Percentiles rank a stretch among this genome's conserved stretches.
phyloP scores from a whole-genome alignment of 768 basidiomycete species.

The Hygrocybe punicea region DNA sequence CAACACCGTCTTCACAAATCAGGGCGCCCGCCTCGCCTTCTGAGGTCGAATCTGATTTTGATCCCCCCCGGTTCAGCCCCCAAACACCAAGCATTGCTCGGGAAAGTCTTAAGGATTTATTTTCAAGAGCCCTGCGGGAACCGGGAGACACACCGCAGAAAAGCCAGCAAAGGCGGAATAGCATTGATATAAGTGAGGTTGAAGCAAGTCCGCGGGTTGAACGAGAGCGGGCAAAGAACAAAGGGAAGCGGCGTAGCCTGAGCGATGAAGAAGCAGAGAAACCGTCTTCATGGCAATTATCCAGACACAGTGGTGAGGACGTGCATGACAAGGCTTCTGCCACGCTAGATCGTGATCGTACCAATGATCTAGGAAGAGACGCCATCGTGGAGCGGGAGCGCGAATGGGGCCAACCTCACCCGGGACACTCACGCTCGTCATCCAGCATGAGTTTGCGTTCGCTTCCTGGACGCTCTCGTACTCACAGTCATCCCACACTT shows the following conservation, averaged over 20 bases:
- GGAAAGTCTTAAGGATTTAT: conserved; percentile 60
- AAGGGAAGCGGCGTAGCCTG: conserved; percentile 54
- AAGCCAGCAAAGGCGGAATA: conserved; percentile 48
- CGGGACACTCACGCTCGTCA: conserved; percentile 37
- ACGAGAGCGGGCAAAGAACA: conserved; percentile 41
- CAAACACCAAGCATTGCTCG: conserved; percentile 48
- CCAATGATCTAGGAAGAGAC: conserved; percentile 43
- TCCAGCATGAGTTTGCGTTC: conserved; percentile 43
- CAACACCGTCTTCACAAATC: conserved; percentile 22
- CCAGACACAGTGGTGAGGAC: no score
- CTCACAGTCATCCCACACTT: conserved; percentile 38
- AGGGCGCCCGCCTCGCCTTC: conserved; percentile 37
- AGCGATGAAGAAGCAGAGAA: conserved; percentile 68
- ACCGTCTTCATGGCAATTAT: no score
- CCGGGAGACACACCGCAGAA: conserved; percentile 65
- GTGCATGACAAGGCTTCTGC: conserved; percentile 8
- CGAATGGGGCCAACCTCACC: conserved; percentile 52
- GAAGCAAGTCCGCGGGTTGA: conserved; percentile 51
- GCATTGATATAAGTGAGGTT: conserved; percentile 57
- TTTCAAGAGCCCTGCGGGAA: conserved; percentile 62
- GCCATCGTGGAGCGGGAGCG: conserved; percentile 48
- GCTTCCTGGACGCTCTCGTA: conserved; percentile 32
- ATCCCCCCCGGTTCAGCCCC: conserved; percentile 41
- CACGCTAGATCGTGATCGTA: conserved; percentile 44
- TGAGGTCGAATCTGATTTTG: conserved; percentile 58